Conservation (phyloP, 805 yeast genomes). For the Scheffersomyces lignosus region DNA sequence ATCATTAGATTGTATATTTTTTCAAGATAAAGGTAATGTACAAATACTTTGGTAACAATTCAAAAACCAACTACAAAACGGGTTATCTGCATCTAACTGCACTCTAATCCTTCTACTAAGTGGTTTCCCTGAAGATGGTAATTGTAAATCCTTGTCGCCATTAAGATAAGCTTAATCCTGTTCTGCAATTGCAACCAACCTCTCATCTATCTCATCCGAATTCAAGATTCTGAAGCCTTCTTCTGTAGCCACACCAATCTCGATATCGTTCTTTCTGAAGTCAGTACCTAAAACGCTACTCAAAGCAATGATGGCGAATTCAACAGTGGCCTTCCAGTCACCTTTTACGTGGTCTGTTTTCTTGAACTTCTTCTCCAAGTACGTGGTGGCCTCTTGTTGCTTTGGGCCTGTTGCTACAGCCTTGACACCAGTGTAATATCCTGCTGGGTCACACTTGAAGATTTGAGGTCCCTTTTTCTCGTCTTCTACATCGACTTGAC, state of each 20-base stretch:
- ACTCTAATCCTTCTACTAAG: neutral
- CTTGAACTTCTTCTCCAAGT: constrained; percentile 87
- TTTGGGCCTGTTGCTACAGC: constrained; percentile 97
- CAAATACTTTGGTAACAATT: no score
- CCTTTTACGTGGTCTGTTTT: constrained; percentile 66
- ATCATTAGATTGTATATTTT: no score
- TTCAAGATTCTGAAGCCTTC: constrained; percentile 71
- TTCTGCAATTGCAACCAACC: constrained; percentile 93
- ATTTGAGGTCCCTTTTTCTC: constrained; percentile 88
- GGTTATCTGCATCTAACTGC: no score
- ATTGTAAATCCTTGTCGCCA: no score
- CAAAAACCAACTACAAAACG: no score
- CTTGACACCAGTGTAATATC: constrained; percentile 85
- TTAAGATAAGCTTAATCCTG: constrained; percentile 87
- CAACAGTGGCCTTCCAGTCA: constrained; percentile 86
- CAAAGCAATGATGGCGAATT: constrained; percentile 82
- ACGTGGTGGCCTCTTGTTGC: constrained; percentile 91
- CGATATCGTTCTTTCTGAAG: constrained; percentile 89
- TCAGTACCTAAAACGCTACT: constrained; percentile 89
- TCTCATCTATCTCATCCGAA: constrained; percentile 89
- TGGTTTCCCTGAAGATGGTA: neutral
- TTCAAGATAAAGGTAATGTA: no score
- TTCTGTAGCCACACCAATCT: constrained; percentile 83
- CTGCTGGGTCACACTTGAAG: constrained; percentile 96
- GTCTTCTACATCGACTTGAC: constrained; percentile 66